phyloP scores from a whole-genome alignment of 73 alveolate genomes.

The Symbiodinium pilosum region DNA sequence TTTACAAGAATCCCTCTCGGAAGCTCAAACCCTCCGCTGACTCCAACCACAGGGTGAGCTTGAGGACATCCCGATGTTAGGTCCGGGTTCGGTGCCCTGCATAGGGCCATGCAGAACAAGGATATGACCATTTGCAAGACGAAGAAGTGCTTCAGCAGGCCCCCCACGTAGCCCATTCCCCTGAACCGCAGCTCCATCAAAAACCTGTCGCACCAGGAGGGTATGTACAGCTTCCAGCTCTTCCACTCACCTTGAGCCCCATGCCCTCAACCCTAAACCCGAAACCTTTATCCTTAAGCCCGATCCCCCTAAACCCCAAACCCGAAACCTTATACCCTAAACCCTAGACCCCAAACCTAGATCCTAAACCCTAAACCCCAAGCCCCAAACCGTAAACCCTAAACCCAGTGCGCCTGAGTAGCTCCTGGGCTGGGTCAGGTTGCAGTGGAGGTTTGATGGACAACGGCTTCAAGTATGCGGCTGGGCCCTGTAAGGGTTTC shows the following conservation, averaged over 20 bases:
- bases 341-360: neutral
- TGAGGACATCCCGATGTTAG: no score
- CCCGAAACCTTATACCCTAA: neutral
- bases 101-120: no score
- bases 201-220: no score
- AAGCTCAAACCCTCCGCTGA: no score
- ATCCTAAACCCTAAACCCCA: neutral
- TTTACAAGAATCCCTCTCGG: no score
- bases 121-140: no score
- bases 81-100: no score
- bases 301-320: neutral
- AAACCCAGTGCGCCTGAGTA: neutral
- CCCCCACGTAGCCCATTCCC: no score
- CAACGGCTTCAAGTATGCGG: slow-evolving; percentile 11
- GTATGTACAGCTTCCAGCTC: neutral
- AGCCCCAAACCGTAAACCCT: neutral
- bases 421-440: neutral
- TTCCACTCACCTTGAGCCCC: neutral
- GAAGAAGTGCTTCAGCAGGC: no score
- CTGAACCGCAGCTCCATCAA: no score
- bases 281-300: neutral
- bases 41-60: no score
- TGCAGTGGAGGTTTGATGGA: slow-evolving; percentile 10
- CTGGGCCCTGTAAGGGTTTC: slow-evolving; percentile 51
- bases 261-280: neutral